A percentile compares a stretch with the other conserved stretches of the same genome.
These are phyloP conservation scores for Cyclocybe aegerita DNA, from an alignment of 768 basidiomycete genomes.

Conservation along the genomic window DNA sequence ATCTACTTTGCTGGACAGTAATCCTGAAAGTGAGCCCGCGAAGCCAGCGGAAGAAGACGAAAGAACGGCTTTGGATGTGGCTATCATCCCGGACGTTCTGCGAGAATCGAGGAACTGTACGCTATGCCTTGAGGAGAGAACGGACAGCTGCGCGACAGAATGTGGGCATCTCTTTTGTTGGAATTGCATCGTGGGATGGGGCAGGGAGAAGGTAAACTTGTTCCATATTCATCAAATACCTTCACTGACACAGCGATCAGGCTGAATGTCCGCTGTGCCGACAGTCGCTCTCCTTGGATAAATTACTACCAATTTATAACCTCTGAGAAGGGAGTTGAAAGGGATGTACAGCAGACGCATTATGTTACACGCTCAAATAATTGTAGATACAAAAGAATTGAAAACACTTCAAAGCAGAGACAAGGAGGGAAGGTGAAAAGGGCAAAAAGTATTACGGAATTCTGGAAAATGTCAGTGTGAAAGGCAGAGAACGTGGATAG, in stretches of 20 bases:
- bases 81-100: slow-evolving; percentile 47
- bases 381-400: slow-evolving; percentile 6
- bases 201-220: slow-evolving; percentile 70
- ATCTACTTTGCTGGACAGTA: slow-evolving; percentile 51
- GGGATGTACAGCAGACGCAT: slow-evolving; percentile 8
- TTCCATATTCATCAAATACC: background rate
- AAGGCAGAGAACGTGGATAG: background rate
- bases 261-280: slow-evolving; percentile 88
- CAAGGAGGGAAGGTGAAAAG: background rate
- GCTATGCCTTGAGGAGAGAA: slow-evolving; percentile 82
- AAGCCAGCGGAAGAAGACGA: slow-evolving; percentile 70
- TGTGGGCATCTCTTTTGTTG: slow-evolving; percentile 92
- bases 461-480: background rate
- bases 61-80: slow-evolving; percentile 62
- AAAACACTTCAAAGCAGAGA: background rate
- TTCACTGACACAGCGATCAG: slow-evolving; percentile 31
- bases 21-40: slow-evolving; percentile 52
- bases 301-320: slow-evolving; percentile 82
- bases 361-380: slow-evolving; percentile 12
- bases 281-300: slow-evolving; percentile 67
- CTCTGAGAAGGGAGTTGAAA: slow-evolving; percentile 41
- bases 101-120: slow-evolving; percentile 73
- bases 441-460: background rate
- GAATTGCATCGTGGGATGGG: slow-evolving; percentile 89
- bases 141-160: slow-evolving; percentile 79